phyloP scores from a whole-genome alignment of 2,329 filamentous ascomycete species.

The Teratosphaeriaceae sp. region DNA sequence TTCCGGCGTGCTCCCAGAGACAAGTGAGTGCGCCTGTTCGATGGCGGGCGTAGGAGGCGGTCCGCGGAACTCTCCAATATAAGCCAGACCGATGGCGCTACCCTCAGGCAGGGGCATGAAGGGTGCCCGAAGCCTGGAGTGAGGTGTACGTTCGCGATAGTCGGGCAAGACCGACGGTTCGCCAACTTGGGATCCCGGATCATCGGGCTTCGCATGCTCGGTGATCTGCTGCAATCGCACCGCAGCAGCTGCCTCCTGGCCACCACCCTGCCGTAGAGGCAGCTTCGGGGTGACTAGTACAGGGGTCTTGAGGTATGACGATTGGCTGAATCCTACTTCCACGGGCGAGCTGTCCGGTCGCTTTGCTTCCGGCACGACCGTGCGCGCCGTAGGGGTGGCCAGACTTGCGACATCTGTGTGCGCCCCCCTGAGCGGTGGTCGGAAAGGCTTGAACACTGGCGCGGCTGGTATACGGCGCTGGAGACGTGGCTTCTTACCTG shows the following conservation, averaged over 20 bases:
- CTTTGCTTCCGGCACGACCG: background rate
- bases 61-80: too few species aligned
- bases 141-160: slow-evolving; percentile 5
- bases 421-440: slow-evolving; percentile 4
- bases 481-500: background rate
- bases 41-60: too few species aligned
- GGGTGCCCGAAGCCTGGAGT: background rate
- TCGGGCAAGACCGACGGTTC: background rate
- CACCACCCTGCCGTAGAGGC: background rate
- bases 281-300: slow-evolving; percentile 6
- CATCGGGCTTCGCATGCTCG: slow-evolving; percentile 6
- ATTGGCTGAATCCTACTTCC: slow-evolving; percentile 9
- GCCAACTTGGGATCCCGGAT: background rate
- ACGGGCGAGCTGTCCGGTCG: background rate
- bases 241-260: too few species aligned
- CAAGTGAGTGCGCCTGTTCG: too few species aligned
- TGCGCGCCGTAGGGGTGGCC: background rate
- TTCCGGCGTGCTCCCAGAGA: slow-evolving; percentile 10
- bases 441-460: slow-evolving; percentile 7
- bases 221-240: background rate
- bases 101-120: slow-evolving; percentile 2
- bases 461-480: background rate
- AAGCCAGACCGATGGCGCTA: background rate
- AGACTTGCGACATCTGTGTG: background rate
- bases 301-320: slow-evolving; percentile 20